Conservation (phyloP, 495 filamentous ascomycete species). For the Xylaria venustula region DNA sequence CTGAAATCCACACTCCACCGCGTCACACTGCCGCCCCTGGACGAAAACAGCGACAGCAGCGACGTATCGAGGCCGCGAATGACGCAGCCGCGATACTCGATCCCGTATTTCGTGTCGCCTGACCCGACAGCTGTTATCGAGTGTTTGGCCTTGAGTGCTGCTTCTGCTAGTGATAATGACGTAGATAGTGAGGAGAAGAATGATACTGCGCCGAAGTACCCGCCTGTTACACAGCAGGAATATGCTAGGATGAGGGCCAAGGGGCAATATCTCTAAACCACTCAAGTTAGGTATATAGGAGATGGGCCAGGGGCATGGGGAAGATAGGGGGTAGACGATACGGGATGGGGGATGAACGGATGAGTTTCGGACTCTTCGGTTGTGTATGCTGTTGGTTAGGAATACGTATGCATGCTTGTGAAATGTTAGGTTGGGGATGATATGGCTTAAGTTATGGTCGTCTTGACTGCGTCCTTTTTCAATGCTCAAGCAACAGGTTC, state of each 20-base stretch:
- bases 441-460: too few relatives aligned
- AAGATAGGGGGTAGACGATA: too few relatives aligned
- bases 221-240: slow-evolving; percentile 50
- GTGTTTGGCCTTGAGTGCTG: slow-evolving; percentile 52
- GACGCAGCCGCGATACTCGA: slow-evolving; percentile 57
- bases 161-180: too few relatives aligned
- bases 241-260: slow-evolving; percentile 53
- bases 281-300: neutral
- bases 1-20: slow-evolving; percentile 57
- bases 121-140: slow-evolving; percentile 56
- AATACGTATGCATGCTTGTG: too few relatives aligned
- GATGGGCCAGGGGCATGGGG: too few relatives aligned
- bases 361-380: too few relatives aligned
- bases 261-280: slow-evolving; percentile 46
- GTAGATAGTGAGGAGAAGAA: too few relatives aligned
- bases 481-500: too few relatives aligned
- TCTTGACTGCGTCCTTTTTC: too few relatives aligned
- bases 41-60: slow-evolving; percentile 31
- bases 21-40: slow-evolving; percentile 44
- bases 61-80: slow-evolving; percentile 21
- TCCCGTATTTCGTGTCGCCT: slow-evolving; percentile 61
- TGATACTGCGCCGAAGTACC: slow-evolving; percentile 48
- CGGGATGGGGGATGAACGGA: too few relatives aligned
- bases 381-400: too few relatives aligned
- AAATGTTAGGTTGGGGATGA: too few relatives aligned